Evolutionary conservation across 768 basidiomycete genomes (phyloP), one percentile per base, ranked within the genome.

Genomic region (Trametes cubensis): DNA sequence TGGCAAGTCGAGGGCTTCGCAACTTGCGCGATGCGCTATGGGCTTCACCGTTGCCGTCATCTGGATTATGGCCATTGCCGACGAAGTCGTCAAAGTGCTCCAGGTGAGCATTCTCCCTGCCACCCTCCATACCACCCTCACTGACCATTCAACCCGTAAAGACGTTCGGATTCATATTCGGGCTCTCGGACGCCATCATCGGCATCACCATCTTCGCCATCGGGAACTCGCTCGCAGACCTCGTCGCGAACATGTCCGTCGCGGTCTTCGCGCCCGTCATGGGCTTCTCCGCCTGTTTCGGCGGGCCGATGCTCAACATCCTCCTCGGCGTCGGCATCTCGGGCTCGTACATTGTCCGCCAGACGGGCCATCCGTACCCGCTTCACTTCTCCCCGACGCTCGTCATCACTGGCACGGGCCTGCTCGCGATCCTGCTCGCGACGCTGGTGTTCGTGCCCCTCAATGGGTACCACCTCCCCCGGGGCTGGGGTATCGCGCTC

Each of bases 11-110:
- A 78, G 81, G 6, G 70, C 82, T 15, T 80, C 84, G 48, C 81
- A 85, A 59, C 80, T 94, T 75, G 80, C 83, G 11, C 83, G 95
- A 11, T 96, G 94, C 70, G 89, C 87, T 23, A 88, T 95, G 81
- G 96, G 97, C 0, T 99, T 99, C 76, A 72, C 88, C 21, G 89
- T 96, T 26, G 82, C 94, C 3, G 85, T 98, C 63, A 87, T 98
- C 8, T 99, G 97, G 96, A 98, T 99, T 68, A 95, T 98, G 86
- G 94, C 91, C 6, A 95, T 98, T 50, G 95, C 95, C 1, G 95
- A 97, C 72, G 95, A 98, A 72, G 94, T 96, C 2, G 94, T 98
- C 30, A 83, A 89, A 50, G 88, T 98, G 13, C 81, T 98, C 11
- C 87, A 90, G 79, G 95, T 95, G 23, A 6, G 45, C 49, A 46